Evolutionary conservation across 148 eudicot species (phyloP), one percentile per base, ranked within the genome.

Genomic region (Camellia sinensis): DNA sequence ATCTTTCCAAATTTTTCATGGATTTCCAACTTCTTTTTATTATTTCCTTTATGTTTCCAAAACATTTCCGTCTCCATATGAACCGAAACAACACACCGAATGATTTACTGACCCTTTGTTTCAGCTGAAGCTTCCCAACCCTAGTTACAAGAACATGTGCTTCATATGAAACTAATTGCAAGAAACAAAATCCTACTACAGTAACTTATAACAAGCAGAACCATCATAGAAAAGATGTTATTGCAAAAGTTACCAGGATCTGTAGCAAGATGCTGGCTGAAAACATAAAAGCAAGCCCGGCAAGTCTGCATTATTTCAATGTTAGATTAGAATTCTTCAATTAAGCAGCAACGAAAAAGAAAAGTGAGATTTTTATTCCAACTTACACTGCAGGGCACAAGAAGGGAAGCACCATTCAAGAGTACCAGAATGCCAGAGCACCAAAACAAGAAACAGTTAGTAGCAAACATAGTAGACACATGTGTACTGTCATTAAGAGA

Each of bases 261-360:
- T 94, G 97, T 74, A 92, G 80, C 85, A 94, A 83, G 82, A 94
- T 90, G 89, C 98, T 94, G 61, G 93, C 73, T 17, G 98, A 94
- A 75, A 91, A 94, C 90, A 92, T 94, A 85, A 91, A 92, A n/a
- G 97, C 98, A 67, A 94, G 93, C 46, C 94, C 98, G 50, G 92
- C 97, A 83, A 94, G 95, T 83, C 98, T 94, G 94, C 84, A 83
- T 45, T 74, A 79, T 17, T 59, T 44, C 37, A 81, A 62, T 46
- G 45, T 82, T 46, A 70, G 59, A 75, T 73, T 18, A 86, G 69
- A 85, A 22, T 11, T 57, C 6, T 74, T 17, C 82, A 41, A 60
- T 12, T 57, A 71, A 67, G 14, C 67, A 70, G 73, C 45, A 37
- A 22, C 3, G 10, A 40, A 62, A 75, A 71, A 62, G 5, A 11